Conservation (phyloP, 208 protist species). For the Leishmania guyanensis region DNA sequence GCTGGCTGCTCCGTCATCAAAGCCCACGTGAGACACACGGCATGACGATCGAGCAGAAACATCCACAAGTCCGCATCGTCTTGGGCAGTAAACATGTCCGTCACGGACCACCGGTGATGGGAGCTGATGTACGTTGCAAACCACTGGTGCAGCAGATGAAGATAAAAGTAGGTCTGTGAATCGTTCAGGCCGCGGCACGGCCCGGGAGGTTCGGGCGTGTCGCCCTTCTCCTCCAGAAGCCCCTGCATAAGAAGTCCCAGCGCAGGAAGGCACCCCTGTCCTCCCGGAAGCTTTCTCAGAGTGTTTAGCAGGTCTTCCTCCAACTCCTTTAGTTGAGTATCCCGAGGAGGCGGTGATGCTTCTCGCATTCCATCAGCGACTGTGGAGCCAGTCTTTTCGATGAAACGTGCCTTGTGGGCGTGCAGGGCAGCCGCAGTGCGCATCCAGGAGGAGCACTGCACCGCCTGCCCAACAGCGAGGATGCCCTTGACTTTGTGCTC, state of each 20-base stretch:
- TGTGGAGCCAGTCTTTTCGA: background rate
- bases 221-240: slow-evolving; percentile 23
- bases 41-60: slow-evolving; percentile 76
- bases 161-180: slow-evolving; percentile 53
- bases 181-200: slow-evolving; percentile 40
- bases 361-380: too few relatives aligned
- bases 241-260: slow-evolving; percentile 20
- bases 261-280: slow-evolving; percentile 16
- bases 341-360: background rate
- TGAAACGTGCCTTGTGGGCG: background rate
- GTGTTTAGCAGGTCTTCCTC: slow-evolving; percentile 15
- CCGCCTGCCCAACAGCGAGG: slow-evolving; percentile 24
- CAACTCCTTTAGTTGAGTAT: slow-evolving; percentile 17
- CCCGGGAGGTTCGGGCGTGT: slow-evolving; percentile 13
- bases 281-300: slow-evolving; percentile 7
- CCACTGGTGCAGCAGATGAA: slow-evolving; percentile 67
- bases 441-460: slow-evolving; percentile 27
- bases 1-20: slow-evolving; percentile 14
- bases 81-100: slow-evolving; percentile 28
- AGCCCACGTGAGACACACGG: slow-evolving; percentile 56
- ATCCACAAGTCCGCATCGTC: slow-evolving; percentile 65
- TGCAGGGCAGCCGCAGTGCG: slow-evolving; percentile 12
- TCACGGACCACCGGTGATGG: slow-evolving; percentile 46
- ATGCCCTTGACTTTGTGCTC: slow-evolving; percentile 53
- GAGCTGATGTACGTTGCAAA: slow-evolving; percentile 46